Conservation (phyloP, 2,329 filamentous ascomycete species). For the Aureobasidium sp. region DNA sequence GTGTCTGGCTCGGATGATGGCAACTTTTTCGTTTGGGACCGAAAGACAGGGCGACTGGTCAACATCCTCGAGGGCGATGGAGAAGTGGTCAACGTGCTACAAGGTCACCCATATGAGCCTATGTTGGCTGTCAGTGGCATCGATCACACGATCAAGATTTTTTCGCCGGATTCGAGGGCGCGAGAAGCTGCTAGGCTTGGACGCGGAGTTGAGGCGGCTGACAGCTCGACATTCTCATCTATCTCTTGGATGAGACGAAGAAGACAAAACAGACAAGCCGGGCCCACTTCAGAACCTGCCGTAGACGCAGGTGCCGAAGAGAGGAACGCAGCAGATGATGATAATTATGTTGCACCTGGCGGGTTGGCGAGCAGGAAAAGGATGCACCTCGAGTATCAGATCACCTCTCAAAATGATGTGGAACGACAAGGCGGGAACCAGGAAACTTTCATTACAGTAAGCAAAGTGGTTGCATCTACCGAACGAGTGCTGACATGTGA, state of each 20-base stretch:
- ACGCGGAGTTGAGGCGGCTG: constrained; percentile 48
- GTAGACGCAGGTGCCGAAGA: constrained; percentile 19
- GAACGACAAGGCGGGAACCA: constrained; percentile 51
- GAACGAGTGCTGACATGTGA: constrained; percentile 13
- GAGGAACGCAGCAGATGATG: constrained; percentile 25
- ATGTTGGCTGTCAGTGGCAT: constrained; percentile 61
- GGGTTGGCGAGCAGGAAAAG: constrained; percentile 51
- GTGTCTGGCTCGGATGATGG: constrained; percentile 61
- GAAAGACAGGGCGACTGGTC: constrained; percentile 52
- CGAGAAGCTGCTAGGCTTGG: constrained; percentile 52
- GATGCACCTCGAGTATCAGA: constrained; percentile 54
- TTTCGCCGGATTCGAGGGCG: constrained; percentile 52
- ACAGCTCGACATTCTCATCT: constrained; percentile 37
- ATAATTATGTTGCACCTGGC: constrained; percentile 32
- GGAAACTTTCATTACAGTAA: constrained; percentile 49
- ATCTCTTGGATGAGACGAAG: constrained; percentile 19
- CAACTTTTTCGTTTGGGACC: constrained; percentile 63
- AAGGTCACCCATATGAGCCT: constrained; percentile 62
- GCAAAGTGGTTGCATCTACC: constrained; percentile 13
- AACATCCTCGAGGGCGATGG: constrained; percentile 61
- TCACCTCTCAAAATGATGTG: constrained; percentile 56
- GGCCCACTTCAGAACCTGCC: constrained; percentile 24
- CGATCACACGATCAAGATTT: constrained; percentile 62
- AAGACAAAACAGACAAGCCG: constrained; percentile 6
- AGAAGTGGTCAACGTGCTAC: constrained; percentile 63